A percentile compares a stretch with the other conserved stretches of the same genome.
Evolutionary conservation across 768 basidiomycete genomes (phyloP).

Genomic region (Tylopilus vinaceipallidus): DNA sequence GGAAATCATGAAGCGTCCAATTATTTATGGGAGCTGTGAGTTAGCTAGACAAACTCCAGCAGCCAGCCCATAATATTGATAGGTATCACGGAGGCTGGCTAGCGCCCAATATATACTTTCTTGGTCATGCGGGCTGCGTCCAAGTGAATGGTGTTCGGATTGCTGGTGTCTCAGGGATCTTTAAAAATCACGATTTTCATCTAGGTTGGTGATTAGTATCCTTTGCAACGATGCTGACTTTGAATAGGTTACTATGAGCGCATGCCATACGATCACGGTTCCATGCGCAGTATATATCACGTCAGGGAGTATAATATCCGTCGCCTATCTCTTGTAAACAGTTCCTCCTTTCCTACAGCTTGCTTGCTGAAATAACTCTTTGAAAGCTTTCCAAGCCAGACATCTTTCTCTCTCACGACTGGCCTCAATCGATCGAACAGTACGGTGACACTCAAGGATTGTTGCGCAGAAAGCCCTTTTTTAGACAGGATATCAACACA

Average conservation of each 20-base stretch:
- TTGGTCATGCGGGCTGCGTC: constrained; percentile 88
- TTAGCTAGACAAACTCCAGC: constrained; percentile 4
- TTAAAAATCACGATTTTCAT: constrained; percentile 71
- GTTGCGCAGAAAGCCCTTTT: constrained; percentile 74
- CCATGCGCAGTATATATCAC: constrained; percentile 87
- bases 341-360: not conserved
- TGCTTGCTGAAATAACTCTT: not conserved
- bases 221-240: constrained; percentile 2
- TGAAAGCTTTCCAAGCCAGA: constrained; percentile 55
- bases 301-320: constrained; percentile 82
- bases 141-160: constrained; percentile 86
- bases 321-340: constrained; percentile 67
- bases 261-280: constrained; percentile 71
- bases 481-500: constrained; percentile 62
- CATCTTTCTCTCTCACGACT: constrained; percentile 95
- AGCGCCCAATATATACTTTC: constrained; percentile 94
- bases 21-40: constrained; percentile 94
- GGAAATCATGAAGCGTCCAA: constrained; percentile 98
- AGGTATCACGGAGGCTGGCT: constrained; percentile 98
- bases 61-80: constrained; percentile 4
- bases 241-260: constrained; percentile 72
- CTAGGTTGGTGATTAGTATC: constrained; percentile 44
- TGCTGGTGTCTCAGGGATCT: constrained; percentile 91
- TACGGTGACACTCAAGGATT: constrained; percentile 69
- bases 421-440: constrained; percentile 85